phyloP scores from a whole-genome alignment of 2,329 filamentous ascomycete species.

The Blastomyces gilchristii region DNA sequence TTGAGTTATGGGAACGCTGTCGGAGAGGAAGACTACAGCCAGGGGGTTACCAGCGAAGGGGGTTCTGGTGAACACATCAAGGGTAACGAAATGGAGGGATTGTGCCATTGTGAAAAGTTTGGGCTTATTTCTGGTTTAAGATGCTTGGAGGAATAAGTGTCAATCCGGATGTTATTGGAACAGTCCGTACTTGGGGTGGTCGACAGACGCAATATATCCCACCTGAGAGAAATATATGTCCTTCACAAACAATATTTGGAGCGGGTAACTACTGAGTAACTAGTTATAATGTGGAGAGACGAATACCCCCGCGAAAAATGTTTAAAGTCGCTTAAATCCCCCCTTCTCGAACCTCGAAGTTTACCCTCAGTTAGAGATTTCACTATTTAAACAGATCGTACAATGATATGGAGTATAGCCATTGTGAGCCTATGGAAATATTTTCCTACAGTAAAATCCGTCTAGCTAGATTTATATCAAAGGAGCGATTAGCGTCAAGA shows the following conservation, averaged over 20 bases:
- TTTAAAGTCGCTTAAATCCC: neutral
- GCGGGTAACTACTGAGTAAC: too few relatives aligned
- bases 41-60: slow-evolving; percentile 49
- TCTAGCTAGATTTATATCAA: too few relatives aligned
- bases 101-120: slow-evolving; percentile 18
- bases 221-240: neutral
- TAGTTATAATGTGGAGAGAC: neutral
- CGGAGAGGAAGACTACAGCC: slow-evolving; percentile 46
- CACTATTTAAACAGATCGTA: neutral
- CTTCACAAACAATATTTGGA: neutral
- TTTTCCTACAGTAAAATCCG: neutral
- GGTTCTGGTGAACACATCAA: slow-evolving; percentile 36
- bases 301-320: neutral
- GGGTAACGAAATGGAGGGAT: slow-evolving; percentile 25
- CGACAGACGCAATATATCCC: neutral
- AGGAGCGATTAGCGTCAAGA: too few relatives aligned
- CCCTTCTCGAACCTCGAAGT: too few relatives aligned
- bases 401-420: neutral
- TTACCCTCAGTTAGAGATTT: neutral
- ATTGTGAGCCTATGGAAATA: neutral
- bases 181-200: neutral
- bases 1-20: slow-evolving; percentile 36
- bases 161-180: neutral
- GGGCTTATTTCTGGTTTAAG: neutral
- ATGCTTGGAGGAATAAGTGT: neutral